Evolutionary conservation across 1,139 yeast genomes (phyloP).

Genomic region (Saccharomyces hybrid): DNA sequence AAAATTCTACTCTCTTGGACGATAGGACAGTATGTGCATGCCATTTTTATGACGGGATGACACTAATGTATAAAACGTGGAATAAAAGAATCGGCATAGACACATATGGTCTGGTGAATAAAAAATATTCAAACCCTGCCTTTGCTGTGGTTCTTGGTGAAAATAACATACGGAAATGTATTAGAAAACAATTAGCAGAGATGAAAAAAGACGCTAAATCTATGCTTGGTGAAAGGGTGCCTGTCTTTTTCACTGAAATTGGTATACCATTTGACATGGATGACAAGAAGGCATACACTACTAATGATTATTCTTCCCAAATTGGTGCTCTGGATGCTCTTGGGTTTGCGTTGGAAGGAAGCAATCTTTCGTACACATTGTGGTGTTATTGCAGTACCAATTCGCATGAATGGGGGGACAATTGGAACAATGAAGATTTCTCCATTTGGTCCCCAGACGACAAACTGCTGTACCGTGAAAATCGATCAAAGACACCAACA

Average conservation of each 20-base stretch:
- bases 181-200: conserved; percentile 56
- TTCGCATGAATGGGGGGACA: conserved; percentile 76
- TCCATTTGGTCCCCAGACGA: conserved; percentile 79
- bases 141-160: conserved; percentile 79
- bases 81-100: conserved; percentile 71
- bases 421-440: conserved; percentile 90
- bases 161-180: conserved; percentile 60
- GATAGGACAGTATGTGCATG: conserved; percentile 66
- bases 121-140: conserved; percentile 63
- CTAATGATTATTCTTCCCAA: conserved; percentile 63
- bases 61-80: conserved; percentile 85
- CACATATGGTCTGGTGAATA: conserved; percentile 83
- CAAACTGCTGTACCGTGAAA: conserved; percentile 12
- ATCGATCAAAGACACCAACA: not conserved
- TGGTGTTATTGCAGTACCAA: conserved; percentile 80
- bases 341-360: conserved; percentile 66
- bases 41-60: conserved; percentile 90
- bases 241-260: conserved; percentile 81
- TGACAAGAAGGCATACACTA: conserved; percentile 53
- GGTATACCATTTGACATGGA: conserved; percentile 98
- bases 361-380: conserved; percentile 61
- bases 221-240: conserved; percentile 50
- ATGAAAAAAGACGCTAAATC: conserved; percentile 56
- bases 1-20: conserved; percentile 50
- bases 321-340: conserved; percentile 80